Conservation (phyloP, 208 protist genomes). For the Herpetomonas samuelpessoai region DNA sequence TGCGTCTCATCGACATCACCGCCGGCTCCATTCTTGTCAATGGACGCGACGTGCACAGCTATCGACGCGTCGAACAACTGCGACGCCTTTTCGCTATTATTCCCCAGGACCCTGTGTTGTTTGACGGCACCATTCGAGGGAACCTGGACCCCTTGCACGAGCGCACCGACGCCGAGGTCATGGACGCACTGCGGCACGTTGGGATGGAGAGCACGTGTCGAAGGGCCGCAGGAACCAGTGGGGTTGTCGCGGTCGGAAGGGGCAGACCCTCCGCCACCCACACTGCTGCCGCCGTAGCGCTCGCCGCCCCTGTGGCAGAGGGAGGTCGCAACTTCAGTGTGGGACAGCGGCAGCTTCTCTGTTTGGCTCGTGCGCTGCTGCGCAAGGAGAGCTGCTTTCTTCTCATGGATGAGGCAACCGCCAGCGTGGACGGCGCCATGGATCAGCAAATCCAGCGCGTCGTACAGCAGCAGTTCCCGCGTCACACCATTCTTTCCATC, state of each 20-base stretch:
- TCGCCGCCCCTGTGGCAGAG: conserved; percentile 46
- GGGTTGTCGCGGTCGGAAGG: too few species aligned
- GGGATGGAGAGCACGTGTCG: conserved; percentile 14
- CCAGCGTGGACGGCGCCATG: conserved; percentile 56
- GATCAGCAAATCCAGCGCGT: conserved; percentile 56
- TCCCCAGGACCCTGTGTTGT: conserved; percentile 83
- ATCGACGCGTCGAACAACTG: conserved; percentile 25
- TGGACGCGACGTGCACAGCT: conserved; percentile 12
- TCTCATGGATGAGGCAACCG: conserved; percentile 77
- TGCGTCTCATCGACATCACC: conserved; percentile 39
- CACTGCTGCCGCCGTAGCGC: conserved; percentile 12
- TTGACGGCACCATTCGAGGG: conserved; percentile 64
- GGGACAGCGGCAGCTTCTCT: conserved; percentile 75
- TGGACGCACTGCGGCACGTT: conserved; percentile 30
- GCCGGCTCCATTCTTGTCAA: conserved; percentile 30
- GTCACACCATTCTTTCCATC: conserved; percentile 67
- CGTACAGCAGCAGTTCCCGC: conserved; percentile 37
- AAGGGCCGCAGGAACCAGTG: background rate
- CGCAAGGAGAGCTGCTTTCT: conserved; percentile 47
- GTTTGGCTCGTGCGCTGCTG: conserved; percentile 67
- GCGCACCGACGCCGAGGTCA: conserved; percentile 24
- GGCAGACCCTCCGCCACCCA: too few species aligned
- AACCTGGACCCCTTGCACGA: conserved; percentile 75
- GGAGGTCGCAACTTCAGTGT: conserved; percentile 68
- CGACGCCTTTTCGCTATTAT: conserved; percentile 77